Evolutionary conservation across 2,329 filamentous ascomycete genomes (phyloP), one percentile per base, ranked within the genome.

Genomic region (Microdochium paspali): DNA sequence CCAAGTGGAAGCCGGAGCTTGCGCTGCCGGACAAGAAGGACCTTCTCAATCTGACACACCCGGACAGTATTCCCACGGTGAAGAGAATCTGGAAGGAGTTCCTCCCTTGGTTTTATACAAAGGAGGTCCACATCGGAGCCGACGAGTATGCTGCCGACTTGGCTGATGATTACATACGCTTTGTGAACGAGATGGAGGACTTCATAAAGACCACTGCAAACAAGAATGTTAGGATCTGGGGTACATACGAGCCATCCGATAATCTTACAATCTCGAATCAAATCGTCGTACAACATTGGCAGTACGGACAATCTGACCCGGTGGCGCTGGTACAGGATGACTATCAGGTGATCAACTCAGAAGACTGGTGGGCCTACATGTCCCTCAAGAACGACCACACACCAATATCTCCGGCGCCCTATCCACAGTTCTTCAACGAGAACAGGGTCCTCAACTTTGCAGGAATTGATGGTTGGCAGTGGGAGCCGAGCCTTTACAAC

Each of bases 291-390:
- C 70, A 74, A 51, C 71, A 74, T 50, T 74, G 71, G 71, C 69
- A 72, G 47, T 72, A 69, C 48, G 68, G 69, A 1, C 63, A 74
- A 45, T 73, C 70, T 2, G 69, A 73, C 47, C 71, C 71, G 0
- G 54, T 70, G 0, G 51, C 61, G 10, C 63, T 74, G 1, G 58
- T 66, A 10, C 49, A 55, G 1, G 54, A 62, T 3, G 63, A 62
- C 2, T 71, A 72, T 48, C 48, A 60, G 0, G 28, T 71, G 10
- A 61, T 73, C 58, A 74, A 74, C 52, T 71, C 69, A 1, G 61
- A 73, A 40, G 71, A 74, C 51, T 72, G 69, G 69, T 74, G 70
- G 74, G 72, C 70, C 0, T 78, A 79, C 51, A 73, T 77, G 66
- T 70, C 68, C 4, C 54, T 79, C 46, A 78, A 78, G 49, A 78